Conservation (phyloP, 805 yeast genomes). For the Sungouiozyma intestinalis region DNA sequence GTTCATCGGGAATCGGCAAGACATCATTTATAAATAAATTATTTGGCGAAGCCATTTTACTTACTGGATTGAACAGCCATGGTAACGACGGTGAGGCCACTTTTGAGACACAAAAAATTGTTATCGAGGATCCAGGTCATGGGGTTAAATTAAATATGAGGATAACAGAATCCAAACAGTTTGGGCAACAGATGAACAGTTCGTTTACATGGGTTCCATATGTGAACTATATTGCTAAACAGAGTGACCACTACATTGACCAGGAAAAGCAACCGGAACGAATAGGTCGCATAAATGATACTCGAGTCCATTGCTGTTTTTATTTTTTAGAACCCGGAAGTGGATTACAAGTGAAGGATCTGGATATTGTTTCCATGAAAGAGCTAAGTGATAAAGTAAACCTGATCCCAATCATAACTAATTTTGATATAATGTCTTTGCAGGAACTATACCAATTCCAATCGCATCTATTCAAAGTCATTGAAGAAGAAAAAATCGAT, state of each 20-base stretch:
- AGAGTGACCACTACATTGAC: constrained; percentile 53
- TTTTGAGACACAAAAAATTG: constrained; percentile 1
- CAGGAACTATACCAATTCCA: constrained; percentile 43
- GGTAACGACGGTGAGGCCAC: not conserved
- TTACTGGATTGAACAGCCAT: not conserved
- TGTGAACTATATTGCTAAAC: constrained; percentile 68
- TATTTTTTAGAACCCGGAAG: constrained; percentile 71
- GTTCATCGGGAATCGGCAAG: constrained; percentile 80
- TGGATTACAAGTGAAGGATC: constrained; percentile 41
- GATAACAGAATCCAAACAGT: constrained; percentile 67
- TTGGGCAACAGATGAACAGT: constrained; percentile 62
- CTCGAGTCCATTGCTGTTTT: constrained; percentile 74
- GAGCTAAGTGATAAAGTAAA: constrained; percentile 63
- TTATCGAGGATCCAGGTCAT: constrained; percentile 39
- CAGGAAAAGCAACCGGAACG: constrained; percentile 74
- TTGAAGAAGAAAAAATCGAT: constrained; percentile 39
- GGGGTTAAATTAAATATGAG: constrained; percentile 49
- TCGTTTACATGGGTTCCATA: constrained; percentile 57
- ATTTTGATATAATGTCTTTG: constrained; percentile 50
- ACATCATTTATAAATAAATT: constrained; percentile 73
- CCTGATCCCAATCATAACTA: constrained; percentile 71
- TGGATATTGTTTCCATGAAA: constrained; percentile 67
- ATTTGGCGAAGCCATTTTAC: constrained; percentile 39
- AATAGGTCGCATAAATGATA: constrained; percentile 37
- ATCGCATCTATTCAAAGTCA: constrained; percentile 21